phyloP scores from a whole-genome alignment of 805 yeast genomes.

The Danielia oregonensis region DNA sequence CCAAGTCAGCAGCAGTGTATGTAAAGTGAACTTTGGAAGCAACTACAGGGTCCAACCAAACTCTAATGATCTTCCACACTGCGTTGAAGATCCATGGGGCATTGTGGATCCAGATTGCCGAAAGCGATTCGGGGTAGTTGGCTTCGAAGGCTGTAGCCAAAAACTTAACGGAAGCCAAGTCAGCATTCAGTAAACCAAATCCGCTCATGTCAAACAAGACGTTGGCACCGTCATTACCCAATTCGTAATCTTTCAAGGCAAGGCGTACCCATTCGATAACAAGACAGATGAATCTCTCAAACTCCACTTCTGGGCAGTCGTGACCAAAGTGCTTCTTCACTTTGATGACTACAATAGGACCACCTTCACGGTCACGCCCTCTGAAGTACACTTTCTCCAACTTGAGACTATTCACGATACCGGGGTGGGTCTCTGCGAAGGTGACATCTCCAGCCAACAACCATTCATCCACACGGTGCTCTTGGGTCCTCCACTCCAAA shows the following conservation, averaged over 20 bases:
- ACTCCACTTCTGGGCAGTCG: slow-evolving; percentile 7
- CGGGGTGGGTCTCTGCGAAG: slow-evolving; percentile 5
- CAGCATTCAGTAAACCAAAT: slow-evolving; percentile 11
- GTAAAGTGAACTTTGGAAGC: slow-evolving; percentile 88
- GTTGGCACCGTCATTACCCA: slow-evolving; percentile 7
- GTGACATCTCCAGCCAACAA: slow-evolving; percentile 9
- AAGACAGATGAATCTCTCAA: slow-evolving; percentile 5
- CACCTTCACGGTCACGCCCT: slow-evolving; percentile 5
- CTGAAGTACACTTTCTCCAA: slow-evolving; percentile 6
- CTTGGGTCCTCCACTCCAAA: slow-evolving; percentile 10
- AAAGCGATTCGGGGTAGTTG: slow-evolving; percentile 11
- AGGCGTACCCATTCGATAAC: slow-evolving; percentile 10
- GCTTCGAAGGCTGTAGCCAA: slow-evolving; percentile 5
- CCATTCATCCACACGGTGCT: slow-evolving; percentile 5
- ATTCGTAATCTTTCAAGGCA: slow-evolving; percentile 4
- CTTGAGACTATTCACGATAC: too few species aligned
- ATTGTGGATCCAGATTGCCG: slow-evolving; percentile 9
- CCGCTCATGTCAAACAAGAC: slow-evolving; percentile 11
- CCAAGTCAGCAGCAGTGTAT: slow-evolving; percentile 61
- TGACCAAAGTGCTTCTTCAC: slow-evolving; percentile 6
- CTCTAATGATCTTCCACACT: slow-evolving; percentile 11
- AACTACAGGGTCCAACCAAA: slow-evolving; percentile 49
- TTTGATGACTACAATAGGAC: slow-evolving; percentile 6
- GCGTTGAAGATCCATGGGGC: slow-evolving; percentile 10
- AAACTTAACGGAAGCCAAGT: slow-evolving; percentile 9